Evolutionary conservation across 768 basidiomycete species (phyloP).

Genomic region (Glaciozyma martinii): DNA sequence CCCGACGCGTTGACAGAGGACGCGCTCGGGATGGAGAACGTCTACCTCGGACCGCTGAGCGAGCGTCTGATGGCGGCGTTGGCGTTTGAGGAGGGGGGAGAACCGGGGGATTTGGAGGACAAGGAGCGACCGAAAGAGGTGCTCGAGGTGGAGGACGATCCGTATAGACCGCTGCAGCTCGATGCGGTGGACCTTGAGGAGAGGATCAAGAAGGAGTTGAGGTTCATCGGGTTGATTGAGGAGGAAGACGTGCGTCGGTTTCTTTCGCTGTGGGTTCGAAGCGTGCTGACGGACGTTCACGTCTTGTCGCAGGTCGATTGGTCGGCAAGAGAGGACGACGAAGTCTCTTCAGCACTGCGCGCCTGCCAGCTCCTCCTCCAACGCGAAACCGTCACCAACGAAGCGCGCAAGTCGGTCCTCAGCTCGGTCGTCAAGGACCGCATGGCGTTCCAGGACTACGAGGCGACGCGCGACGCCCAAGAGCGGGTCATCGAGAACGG

Average conservation of each 20-base stretch:
- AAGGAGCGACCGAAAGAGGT: constrained; percentile 50
- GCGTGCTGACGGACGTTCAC: constrained; percentile 40
- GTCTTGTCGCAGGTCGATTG: constrained; percentile 43
- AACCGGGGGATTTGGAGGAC: constrained; percentile 5
- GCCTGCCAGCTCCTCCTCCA: constrained; percentile 76
- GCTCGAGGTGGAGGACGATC: constrained; percentile 53
- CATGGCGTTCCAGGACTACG: constrained; percentile 83
- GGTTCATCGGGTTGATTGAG: constrained; percentile 42
- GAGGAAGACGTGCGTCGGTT: constrained; percentile 36
- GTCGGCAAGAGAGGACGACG: constrained; percentile 60
- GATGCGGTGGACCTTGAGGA: constrained; percentile 43
- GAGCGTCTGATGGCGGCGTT: constrained; percentile 33
- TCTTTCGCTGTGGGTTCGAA: neutral
- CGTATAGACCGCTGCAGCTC: constrained; percentile 40
- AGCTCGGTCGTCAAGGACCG: constrained; percentile 70
- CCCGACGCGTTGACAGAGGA: constrained; percentile 68
- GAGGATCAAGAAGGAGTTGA: constrained; percentile 42
- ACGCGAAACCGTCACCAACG: constrained; percentile 68
- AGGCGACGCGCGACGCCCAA: constrained; percentile 70
- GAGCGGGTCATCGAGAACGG: constrained; percentile 70
- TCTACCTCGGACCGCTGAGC: constrained; percentile 30
- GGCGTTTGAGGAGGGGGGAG: constrained; percentile 15
- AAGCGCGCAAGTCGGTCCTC: constrained; percentile 66
- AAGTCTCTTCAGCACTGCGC: constrained; percentile 80
- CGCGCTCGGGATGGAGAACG: constrained; percentile 40